Evolutionary conservation across 768 basidiomycete genomes (phyloP), one percentile per base, ranked within the genome.

Genomic region (Xanthoconium stramineum): DNA sequence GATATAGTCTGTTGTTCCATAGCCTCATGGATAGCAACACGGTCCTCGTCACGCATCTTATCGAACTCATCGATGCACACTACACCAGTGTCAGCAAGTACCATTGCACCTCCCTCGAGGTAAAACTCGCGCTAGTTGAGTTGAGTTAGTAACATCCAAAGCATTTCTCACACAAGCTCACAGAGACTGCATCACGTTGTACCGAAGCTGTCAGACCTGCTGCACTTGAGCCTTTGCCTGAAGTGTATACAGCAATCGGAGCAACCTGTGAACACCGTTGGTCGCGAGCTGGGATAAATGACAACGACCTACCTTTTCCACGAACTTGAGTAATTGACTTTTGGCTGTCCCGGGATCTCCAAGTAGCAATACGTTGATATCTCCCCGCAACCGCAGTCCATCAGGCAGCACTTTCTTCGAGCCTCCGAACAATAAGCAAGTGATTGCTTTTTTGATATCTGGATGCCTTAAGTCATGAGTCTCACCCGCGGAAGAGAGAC

Each of bases 1-100:
- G 97, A 98, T 63, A 99, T 98, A 0, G 97, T 99, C 67, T 98
- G 96, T 68, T 99, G 97, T 67, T 99, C 97, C 97, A 99, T 99
- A 14, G 96, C 97, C 75, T 98, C 97, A 73, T 98, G 97, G 57
- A 98, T 98, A 0, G 97, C 97, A 6, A 98, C 97, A 53, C 97
- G 86, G 70, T 99, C 97, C 72, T 98, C 96, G 63, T 99, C 97
- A 38, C 96, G 81, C 97, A 99, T 99, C 78, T 99, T 99, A 75
- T 99, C 97, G 65, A 99, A 99, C 71, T 99, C 97, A 65, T 99
- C 97, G 67, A 99, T 99, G 67, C 97, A 98, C 38, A 98, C 97
- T 14, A 99, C 95, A 30, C 97, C 97, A 13, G 91, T 91, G 69
- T 99, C 97, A 1, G 97, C 97, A 37, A 98, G 83, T 7, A 99